These are phyloP conservation scores for Cerrena zonata DNA, from an alignment of 1,284 basidiomycete genomes.

Conservation along the genomic window DNA sequence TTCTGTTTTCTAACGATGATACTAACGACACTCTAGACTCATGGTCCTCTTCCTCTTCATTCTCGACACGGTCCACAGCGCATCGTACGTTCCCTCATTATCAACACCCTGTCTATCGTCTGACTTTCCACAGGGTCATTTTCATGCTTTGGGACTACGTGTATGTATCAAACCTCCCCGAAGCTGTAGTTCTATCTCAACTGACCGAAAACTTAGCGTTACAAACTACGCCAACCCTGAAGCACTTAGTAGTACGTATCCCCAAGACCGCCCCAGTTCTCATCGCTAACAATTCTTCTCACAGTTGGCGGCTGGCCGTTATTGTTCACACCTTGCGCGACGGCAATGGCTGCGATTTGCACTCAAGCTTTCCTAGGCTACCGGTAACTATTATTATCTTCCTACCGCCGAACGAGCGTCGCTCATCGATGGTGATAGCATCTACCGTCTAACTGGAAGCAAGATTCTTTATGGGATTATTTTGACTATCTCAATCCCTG, in stretches of 20 bases:
- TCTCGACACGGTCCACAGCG: constrained; percentile 37
- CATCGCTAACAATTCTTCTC: not conserved
- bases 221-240: constrained; percentile 36
- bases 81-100: not conserved
- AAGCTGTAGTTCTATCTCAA: not conserved
- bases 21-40: constrained; percentile 19
- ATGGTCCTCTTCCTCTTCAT: constrained; percentile 37
- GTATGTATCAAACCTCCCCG: not conserved
- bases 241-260: constrained; percentile 27
- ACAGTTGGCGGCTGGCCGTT: constrained; percentile 40
- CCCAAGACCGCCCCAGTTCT: not conserved
- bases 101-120: not conserved
- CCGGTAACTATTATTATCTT: constrained; percentile 28
- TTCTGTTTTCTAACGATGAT: not conserved
- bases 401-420: not conserved
- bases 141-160: not conserved
- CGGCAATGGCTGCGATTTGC: constrained; percentile 36
- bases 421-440: not conserved
- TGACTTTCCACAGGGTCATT: not conserved
- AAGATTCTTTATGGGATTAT: constrained; percentile 27
- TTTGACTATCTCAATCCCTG: constrained; percentile 27
- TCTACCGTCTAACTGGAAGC: not conserved
- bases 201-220: constrained; percentile 24
- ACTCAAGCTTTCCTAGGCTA: constrained; percentile 41
- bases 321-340: constrained; percentile 38